These are phyloP conservation scores for Mikania micrantha DNA, from an alignment of 129 eudicot genomes.

Conservation along the genomic window DNA sequence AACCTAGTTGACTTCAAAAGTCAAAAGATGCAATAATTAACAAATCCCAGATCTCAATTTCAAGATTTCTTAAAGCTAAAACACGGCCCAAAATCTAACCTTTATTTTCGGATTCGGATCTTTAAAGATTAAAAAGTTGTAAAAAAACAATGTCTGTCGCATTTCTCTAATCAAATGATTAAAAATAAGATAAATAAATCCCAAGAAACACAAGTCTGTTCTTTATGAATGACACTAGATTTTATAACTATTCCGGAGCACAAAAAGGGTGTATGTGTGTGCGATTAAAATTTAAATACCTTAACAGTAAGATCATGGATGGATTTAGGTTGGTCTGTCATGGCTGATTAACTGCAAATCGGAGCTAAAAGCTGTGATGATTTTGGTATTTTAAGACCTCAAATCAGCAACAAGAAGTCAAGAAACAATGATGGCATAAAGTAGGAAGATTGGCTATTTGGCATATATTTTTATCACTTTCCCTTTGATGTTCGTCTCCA, in stretches of 20 bases:
- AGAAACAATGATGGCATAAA: neutral
- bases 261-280: neutral
- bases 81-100: neutral
- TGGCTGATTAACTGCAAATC: slow-evolving; percentile 1
- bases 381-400: neutral
- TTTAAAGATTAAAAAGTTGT: slow-evolving; percentile 5
- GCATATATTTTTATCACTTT: neutral
- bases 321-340: slow-evolving; percentile 20
- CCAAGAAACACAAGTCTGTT: neutral
- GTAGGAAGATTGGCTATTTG: neutral
- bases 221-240: neutral
- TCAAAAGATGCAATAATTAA: no score
- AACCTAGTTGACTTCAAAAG: slow-evolving; percentile 18
- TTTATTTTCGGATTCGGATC: neutral
- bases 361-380: neutral
- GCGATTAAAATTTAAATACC: no score
- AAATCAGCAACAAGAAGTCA: neutral
- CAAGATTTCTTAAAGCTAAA: slow-evolving; percentile 3
- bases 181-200: neutral
- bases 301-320: slow-evolving; percentile 25
- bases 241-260: neutral
- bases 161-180: neutral
- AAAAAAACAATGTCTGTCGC: neutral
- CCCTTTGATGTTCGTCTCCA: neutral
- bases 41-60: neutral